Base-by-base conservation (phyloP, 2,329 filamentous ascomycete genomes). In the Graphilbum fragrans region DNA sequence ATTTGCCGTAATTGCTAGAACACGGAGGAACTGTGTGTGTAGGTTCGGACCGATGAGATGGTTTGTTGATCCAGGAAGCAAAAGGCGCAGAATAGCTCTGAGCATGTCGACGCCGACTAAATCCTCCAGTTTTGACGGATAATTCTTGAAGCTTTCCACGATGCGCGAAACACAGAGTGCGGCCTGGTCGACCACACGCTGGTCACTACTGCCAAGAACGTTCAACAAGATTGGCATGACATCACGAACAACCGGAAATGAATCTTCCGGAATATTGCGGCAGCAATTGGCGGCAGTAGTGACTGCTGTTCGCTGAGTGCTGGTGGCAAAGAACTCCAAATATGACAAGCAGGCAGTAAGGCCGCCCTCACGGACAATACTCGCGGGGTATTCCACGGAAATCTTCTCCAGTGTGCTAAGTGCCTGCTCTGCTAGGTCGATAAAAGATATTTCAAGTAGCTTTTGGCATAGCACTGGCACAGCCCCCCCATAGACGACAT, bases 251-350 rank as follows among this genome's bases (percentile, higher is more conserved):
- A 93, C 88, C 1, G 79, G 69, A 55, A 98, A 98, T 0, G 86
- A 93, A 54, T 96, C 92, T 52, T 90, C 82, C 2, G 88, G 86
- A 17, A 98, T 92, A 56, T 95, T 95, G 48, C 92, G 84, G 59
- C 93, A 98, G 65, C 92, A 98, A 56, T 98, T 98, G 42, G 92
- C 93, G 10, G 93, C 92, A 12, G 90, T 98, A 3, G 88, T 96
- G 8, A 98, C 92, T 7, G 92, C 92, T 14, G 90, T 95, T 49
- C 92, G 78, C 61, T 98, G 92, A 2, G 92, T 96, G 59, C 90
- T 92, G 0, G 92, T 98, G 16, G 90, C 83, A 55, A 98, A 98
- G 63, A 98, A 98, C 58, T 98, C 92, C 44, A 98, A 74, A 57
- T 92, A 96, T 0, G 86, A 93, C 49, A 98, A 66, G 55, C 92